phyloP scores from a whole-genome alignment of 2,329 filamentous ascomycete genomes.

The Dactylellina sp. region DNA sequence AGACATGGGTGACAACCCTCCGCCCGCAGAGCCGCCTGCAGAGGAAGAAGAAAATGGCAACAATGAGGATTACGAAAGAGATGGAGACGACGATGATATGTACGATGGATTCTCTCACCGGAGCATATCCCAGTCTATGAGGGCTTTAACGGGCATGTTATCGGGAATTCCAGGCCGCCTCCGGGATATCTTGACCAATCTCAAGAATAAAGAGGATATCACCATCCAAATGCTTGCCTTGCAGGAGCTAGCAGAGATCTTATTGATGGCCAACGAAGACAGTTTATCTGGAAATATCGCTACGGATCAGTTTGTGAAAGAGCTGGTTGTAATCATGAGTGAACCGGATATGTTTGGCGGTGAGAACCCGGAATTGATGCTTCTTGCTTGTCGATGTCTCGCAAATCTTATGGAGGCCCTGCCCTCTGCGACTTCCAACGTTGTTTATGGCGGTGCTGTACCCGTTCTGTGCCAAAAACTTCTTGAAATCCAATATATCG shows the following conservation, averaged over 20 bases:
- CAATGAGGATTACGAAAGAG: slow-evolving; percentile 71
- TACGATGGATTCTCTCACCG: slow-evolving; percentile 71
- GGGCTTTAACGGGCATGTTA: slow-evolving; percentile 92
- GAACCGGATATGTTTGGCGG: slow-evolving; percentile 86
- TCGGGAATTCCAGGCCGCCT: slow-evolving; percentile 83
- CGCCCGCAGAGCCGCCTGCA: slow-evolving; percentile 63
- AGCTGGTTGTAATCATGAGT: slow-evolving; percentile 86
- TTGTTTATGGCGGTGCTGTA: slow-evolving; percentile 96
- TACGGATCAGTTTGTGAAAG: slow-evolving; percentile 93
- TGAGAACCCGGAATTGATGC: slow-evolving; percentile 96
- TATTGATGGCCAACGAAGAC: slow-evolving; percentile 95
- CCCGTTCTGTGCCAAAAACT: slow-evolving; percentile 94
- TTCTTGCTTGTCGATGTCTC: slow-evolving; percentile 92
- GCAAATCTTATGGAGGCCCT: slow-evolving; percentile 98
- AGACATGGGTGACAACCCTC: slow-evolving; percentile 50
- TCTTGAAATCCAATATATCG: slow-evolving; percentile 95
- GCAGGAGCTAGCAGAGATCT: slow-evolving; percentile 90
- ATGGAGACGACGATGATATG: slow-evolving; percentile 75
- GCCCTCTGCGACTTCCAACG: slow-evolving; percentile 89
- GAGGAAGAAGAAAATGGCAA: slow-evolving; percentile 63
- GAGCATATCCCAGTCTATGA: slow-evolving; percentile 80
- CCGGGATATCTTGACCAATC: slow-evolving; percentile 78
- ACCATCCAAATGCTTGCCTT: slow-evolving; percentile 91
- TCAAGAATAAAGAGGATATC: slow-evolving; percentile 85
- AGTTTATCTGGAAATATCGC: slow-evolving; percentile 95